phyloP scores from a whole-genome alignment of 1,139 yeast genomes.

The Pichia sp. region DNA sequence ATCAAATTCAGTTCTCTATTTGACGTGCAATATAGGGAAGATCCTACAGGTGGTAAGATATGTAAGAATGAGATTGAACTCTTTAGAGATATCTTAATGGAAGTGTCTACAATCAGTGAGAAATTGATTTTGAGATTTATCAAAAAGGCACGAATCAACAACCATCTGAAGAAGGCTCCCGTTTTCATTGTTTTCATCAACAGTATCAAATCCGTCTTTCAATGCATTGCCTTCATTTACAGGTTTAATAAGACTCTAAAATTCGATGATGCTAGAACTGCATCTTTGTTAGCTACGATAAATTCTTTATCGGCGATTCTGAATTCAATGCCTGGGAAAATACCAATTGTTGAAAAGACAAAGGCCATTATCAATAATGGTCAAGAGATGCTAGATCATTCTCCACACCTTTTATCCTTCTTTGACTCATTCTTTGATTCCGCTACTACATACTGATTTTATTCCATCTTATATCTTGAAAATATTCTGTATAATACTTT shows the following conservation, averaged over 20 bases:
- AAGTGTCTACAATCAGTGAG: constrained; percentile 17
- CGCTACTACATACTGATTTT: constrained; percentile 7
- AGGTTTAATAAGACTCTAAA: constrained; percentile 15
- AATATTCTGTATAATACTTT: no score
- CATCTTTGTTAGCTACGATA: constrained; percentile 8
- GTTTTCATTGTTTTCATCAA: constrained; percentile 21
- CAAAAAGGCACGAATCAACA: constrained; percentile 14
- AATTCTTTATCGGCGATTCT: constrained; percentile 5
- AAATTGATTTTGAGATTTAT: constrained; percentile 17
- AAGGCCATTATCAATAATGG: constrained; percentile 14
- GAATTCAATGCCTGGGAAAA: constrained; percentile 6
- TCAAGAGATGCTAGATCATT: constrained; percentile 12
- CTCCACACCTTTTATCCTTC: constrained; percentile 16
- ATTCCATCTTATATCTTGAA: not conserved
- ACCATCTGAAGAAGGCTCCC: constrained; percentile 16
- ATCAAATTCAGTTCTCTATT: constrained; percentile 21
- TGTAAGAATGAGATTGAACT: constrained; percentile 14
- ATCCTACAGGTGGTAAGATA: constrained; percentile 13
- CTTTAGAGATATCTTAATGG: constrained; percentile 17
- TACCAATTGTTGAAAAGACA: constrained; percentile 13
- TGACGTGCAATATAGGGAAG: constrained; percentile 14
- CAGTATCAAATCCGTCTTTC: constrained; percentile 23
- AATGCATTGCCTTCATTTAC: constrained; percentile 19
- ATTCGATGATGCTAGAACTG: constrained; percentile 7
- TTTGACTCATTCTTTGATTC: constrained; percentile 20